Evolutionary conservation across 2,329 filamentous ascomycete species (phyloP).

Genomic region (Penicillium sp.): DNA sequence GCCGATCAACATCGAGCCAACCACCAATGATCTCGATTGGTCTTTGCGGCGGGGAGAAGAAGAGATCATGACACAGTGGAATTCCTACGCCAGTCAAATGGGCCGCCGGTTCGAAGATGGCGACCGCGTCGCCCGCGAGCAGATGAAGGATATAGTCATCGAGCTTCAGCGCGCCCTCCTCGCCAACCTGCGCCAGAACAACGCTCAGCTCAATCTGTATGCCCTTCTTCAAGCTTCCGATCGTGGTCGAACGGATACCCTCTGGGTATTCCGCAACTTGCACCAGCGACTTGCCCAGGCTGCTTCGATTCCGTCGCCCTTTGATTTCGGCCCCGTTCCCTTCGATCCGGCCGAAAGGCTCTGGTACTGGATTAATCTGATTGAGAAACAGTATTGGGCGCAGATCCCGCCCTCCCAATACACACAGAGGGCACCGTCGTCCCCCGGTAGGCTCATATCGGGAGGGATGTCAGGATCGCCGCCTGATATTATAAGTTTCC

Average conservation of each 20-base stretch:
- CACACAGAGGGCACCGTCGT: not conserved
- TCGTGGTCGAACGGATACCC: constrained; percentile 39
- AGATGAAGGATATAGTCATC: constrained; percentile 46
- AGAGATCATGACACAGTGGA: constrained; percentile 44
- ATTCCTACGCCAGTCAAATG: constrained; percentile 38
- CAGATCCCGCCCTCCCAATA: not conserved
- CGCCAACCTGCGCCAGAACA: constrained; percentile 37
- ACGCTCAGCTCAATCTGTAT: constrained; percentile 36
- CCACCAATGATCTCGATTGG: constrained; percentile 36
- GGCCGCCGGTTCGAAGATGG: constrained; percentile 42
- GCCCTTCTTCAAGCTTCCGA: constrained; percentile 43
- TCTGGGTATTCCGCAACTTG: constrained; percentile 36
- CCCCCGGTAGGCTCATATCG: not conserved
- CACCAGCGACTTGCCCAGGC: constrained; percentile 26
- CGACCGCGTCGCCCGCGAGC: constrained; percentile 42
- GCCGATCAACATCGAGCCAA: not conserved
- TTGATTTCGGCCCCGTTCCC: not conserved
- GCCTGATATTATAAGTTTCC: not conserved
- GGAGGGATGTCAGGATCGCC: not conserved
- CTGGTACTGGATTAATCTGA: constrained; percentile 7
- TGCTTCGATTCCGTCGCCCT: constrained; percentile 17
- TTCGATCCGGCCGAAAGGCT: constrained; percentile 10
- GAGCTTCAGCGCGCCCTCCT: constrained; percentile 43
- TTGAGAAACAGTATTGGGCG: not conserved
- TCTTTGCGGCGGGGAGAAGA: constrained; percentile 41